phyloP scores from a whole-genome alignment of 371 early-diverging fungal genomes.

The Rhizomucor miehei region DNA sequence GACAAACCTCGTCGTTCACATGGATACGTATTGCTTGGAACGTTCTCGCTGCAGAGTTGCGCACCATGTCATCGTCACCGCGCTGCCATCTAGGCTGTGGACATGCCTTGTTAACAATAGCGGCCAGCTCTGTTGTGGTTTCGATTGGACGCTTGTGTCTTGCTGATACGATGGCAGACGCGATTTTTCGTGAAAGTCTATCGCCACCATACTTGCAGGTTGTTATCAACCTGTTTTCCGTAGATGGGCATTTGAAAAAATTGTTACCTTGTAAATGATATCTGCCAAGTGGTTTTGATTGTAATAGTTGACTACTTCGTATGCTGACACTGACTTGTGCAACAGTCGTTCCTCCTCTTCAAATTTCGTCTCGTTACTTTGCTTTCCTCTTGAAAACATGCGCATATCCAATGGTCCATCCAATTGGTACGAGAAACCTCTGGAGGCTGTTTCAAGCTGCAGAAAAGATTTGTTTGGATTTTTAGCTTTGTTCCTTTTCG shows the following conservation, averaged over 20 bases:
- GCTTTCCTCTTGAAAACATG: conserved; percentile 50
- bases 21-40: conserved; percentile 66
- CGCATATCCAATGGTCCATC: conserved; percentile 75
- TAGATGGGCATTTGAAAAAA: not conserved
- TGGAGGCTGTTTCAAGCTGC: conserved; percentile 55
- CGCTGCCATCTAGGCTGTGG: conserved; percentile 50
- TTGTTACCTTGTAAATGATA: conserved; percentile 55
- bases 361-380: not conserved
- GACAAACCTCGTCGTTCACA: conserved; percentile 65
- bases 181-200: conserved; percentile 57
- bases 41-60: conserved; percentile 53
- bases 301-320: conserved; percentile 52
- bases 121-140: conserved; percentile 55
- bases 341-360: conserved; percentile 21
- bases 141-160: conserved; percentile 49
- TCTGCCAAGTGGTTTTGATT: conserved; percentile 56
- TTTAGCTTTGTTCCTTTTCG: too few species aligned
- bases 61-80: conserved; percentile 42
- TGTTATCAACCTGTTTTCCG: not conserved
- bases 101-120: conserved; percentile 49
- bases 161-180: conserved; percentile 56
- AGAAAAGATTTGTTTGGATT: not conserved
- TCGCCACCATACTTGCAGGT: conserved; percentile 54
- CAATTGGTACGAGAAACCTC: conserved; percentile 69
- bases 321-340: conserved; percentile 47